Evolutionary conservation across 805 yeast genomes (phyloP), one percentile per base, ranked within the genome.

Genomic region (Barnettozyma populi): DNA sequence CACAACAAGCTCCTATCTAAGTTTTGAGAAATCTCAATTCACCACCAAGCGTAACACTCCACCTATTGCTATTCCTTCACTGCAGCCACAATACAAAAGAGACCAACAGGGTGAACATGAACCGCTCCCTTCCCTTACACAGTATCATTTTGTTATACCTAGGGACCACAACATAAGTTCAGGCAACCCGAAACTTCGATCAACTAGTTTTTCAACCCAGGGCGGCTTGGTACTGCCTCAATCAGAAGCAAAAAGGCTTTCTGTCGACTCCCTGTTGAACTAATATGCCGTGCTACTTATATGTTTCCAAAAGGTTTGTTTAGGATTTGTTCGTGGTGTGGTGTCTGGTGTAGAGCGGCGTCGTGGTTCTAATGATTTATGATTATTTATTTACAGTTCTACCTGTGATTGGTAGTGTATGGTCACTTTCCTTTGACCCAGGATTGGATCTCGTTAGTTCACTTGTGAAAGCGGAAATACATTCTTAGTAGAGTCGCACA

Each of bases 81-180:
- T 37, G 16, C 21, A 20, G 16, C 18, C 41, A n/a, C 18, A 20
- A 7, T 21, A 23, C 21, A 16, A 16, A 6, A 25, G 21, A 16
- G 25, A 25, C 34, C 5, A 8, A n/a, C 19, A 25, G 21, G 13
- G 7, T 16, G 21, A 16, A n/a, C 18, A 39, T 6, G 19, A 16
- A 29, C 46, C 44, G 19, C 36, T 50, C 18, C 53, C 51, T 24
- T 47, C 49, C 20, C 39, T 47, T 6, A 45, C 42, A 24, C 45
- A 45, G 1, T 42, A 44, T 23, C 54, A 52, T 43, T 52, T 52
- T 18, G 44, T 49, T 6, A 34, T 41, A 34, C 54, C 52, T 18
- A 36, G 53, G 44, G 45, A 47, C 24, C 45, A 34, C 11, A 13
- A 36, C 8, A 8, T 24, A 5, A 20, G 23, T 8, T 10, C 14